Conservation (phyloP, 495 filamentous ascomycete species). For the Aspergillus affinis region DNA sequence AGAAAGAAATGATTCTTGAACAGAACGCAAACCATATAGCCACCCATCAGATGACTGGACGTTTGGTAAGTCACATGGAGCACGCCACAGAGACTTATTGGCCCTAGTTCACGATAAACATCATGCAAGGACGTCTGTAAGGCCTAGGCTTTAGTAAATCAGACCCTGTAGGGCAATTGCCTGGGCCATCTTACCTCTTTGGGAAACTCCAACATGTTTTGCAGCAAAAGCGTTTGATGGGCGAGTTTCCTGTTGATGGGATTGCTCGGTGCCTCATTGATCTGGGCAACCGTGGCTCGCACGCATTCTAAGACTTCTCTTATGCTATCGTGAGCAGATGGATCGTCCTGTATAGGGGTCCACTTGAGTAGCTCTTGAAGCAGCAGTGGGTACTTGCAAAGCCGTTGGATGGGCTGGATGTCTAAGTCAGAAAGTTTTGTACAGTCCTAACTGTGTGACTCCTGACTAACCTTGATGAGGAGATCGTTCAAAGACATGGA, state of each 20-base stretch:
- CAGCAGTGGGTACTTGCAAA: slow-evolving; percentile 89
- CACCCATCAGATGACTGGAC: slow-evolving; percentile 61
- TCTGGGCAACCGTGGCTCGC: slow-evolving; percentile 66
- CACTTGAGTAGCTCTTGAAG: slow-evolving; percentile 78
- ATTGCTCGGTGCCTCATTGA: slow-evolving; percentile 69
- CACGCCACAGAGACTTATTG: slow-evolving; percentile 80
- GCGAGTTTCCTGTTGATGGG: slow-evolving; percentile 44
- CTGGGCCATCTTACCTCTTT: slow-evolving; percentile 56
- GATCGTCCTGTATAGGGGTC: slow-evolving; percentile 82
- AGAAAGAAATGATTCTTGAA: slow-evolving; percentile 81
- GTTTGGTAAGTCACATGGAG: slow-evolving; percentile 83
- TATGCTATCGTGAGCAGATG: slow-evolving; percentile 74
- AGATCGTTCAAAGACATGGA: slow-evolving; percentile 80
- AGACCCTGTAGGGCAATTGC: background rate
- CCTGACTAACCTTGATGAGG: slow-evolving; percentile 73
- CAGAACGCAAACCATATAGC: slow-evolving; percentile 85
- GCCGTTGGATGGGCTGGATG: slow-evolving; percentile 81
- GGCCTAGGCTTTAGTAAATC: slow-evolving; percentile 16
- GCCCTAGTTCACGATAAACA: slow-evolving; percentile 73
- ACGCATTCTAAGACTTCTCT: slow-evolving; percentile 70
- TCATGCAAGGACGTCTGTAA: slow-evolving; percentile 38
- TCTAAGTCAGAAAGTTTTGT: background rate
- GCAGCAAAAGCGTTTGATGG: slow-evolving; percentile 53
- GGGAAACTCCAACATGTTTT: slow-evolving; percentile 60
- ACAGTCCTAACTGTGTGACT: background rate